A percentile compares a stretch with the other conserved stretches of the same genome.
These are phyloP conservation scores for Scedosporium boydii DNA, from an alignment of 2,329 filamentous ascomycete species.

Conservation along the genomic window DNA sequence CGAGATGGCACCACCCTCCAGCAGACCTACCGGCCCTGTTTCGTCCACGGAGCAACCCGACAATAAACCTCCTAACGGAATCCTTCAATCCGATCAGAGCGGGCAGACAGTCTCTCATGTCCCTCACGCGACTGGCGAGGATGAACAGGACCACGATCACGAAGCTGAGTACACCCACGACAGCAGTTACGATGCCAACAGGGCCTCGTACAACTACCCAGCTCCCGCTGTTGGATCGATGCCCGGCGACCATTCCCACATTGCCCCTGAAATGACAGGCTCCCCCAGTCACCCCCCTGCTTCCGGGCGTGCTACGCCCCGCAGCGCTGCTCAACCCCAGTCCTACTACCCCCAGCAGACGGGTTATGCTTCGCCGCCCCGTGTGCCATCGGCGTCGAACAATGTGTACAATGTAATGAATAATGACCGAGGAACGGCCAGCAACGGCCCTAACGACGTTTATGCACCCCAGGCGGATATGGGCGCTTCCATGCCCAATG, in stretches of 20 bases:
- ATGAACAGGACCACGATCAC: conserved; percentile 63
- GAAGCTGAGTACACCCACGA: conserved; percentile 83
- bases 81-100: conserved; percentile 44
- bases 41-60: conserved; percentile 44
- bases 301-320: conserved; percentile 77
- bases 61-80: conserved; percentile 54
- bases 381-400: conserved; percentile 59
- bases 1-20: conserved; percentile 78
- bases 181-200: conserved; percentile 64
- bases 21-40: conserved; percentile 46
- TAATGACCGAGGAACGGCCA: conserved; percentile 56
- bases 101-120: conserved; percentile 39
- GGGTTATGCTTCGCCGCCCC: conserved; percentile 73
- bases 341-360: conserved; percentile 60
- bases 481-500: conserved; percentile 45
- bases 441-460: conserved; percentile 57
- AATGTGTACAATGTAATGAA: conserved; percentile 86
- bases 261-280: conserved; percentile 73
- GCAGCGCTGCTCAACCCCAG: conserved; percentile 63
- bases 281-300: conserved; percentile 71
- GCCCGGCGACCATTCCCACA: conserved; percentile 60
- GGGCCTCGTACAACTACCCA: conserved; percentile 67
- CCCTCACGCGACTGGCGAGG: conserved; percentile 48
- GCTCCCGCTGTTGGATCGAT: conserved; percentile 57
- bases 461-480: conserved; percentile 43